Evolutionary conservation across 2,329 filamentous ascomycete genomes (phyloP), one percentile per base, ranked within the genome.

Genomic region (Bimuria novae-zelandiae): DNA sequence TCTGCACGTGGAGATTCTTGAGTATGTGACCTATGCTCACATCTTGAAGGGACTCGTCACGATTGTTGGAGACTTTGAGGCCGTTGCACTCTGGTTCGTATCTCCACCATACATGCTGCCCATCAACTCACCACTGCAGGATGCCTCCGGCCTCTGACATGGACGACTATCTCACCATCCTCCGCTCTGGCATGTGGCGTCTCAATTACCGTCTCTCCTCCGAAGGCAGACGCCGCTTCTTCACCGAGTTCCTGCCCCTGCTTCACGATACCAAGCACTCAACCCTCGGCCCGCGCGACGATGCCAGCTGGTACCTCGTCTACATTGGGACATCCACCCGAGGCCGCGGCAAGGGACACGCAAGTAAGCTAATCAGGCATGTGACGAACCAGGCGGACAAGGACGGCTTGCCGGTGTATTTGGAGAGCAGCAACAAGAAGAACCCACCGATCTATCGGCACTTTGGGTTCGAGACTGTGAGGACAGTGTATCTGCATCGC

Each of bases 171-270:
- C 81, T 83, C 77, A 90, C 89, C 48, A 81, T 85, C 56, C 75
- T 92, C 60, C 87, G 89, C 58, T 88, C 83, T 67, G 90, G 90
- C 55, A 83, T 91, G 78, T 92, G 89, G 89, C 82, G 87, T 57
- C 81, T 93, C 56, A 83, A 84, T 74, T 93, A 86, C 76, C 84
- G 87, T 70, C 85, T 94, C 56, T 87, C 88, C 10, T 67, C 79
- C 49, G 89, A 92, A 78, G 88, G 89, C 57, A 84, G 82, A 61
- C 80, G 78, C 61, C 88, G 90, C 59, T 92, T 91, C 81, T 92
- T 89, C 75, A 76, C 80, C 57, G 90, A 94, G 74, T 86, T 93
- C 74, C 74, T 92, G 42, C 89, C 89, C 14, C 80, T 91, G 40
- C 81, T 94, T 59, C 84, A 90, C 74, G 77, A 86, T 62, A 87